Evolutionary conservation across 164 flowering plant species (phyloP).

Genomic region (Berberis thunbergii): DNA sequence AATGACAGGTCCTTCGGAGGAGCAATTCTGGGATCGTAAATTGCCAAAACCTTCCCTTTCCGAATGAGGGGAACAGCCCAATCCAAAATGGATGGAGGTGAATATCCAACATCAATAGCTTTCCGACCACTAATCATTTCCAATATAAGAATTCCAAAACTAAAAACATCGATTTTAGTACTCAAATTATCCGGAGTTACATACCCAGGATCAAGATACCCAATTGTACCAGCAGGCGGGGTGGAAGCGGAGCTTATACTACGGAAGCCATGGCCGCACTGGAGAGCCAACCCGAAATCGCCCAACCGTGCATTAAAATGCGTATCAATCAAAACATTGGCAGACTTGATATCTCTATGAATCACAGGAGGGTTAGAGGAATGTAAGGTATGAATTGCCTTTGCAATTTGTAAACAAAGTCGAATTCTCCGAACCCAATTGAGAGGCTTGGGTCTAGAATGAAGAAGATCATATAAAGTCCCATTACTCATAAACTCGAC

Average conservation of each 20-base stretch:
- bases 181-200: slow-evolving; percentile 84
- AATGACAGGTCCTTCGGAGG: slow-evolving; percentile 60
- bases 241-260: slow-evolving; percentile 52
- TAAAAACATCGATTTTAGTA: slow-evolving; percentile 85
- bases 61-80: slow-evolving; percentile 89
- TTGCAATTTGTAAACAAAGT: slow-evolving; percentile 74
- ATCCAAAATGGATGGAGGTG: slow-evolving; percentile 87
- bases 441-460: slow-evolving; percentile 36
- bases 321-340: slow-evolving; percentile 72
- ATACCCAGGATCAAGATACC: slow-evolving; percentile 86
- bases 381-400: slow-evolving; percentile 64
- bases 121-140: slow-evolving; percentile 92
- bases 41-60: slow-evolving; percentile 50
- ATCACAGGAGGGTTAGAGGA: slow-evolving; percentile 65
- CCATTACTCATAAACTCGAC: slow-evolving; percentile 95
- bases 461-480: slow-evolving; percentile 64
- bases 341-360: slow-evolving; percentile 85
- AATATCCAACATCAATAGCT: slow-evolving; percentile 73
- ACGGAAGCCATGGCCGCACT: slow-evolving; percentile 31
- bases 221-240: slow-evolving; percentile 93
- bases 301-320: slow-evolving; percentile 74
- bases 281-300: slow-evolving; percentile 78
- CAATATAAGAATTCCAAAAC: slow-evolving; percentile 82
- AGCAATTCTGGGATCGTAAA: slow-evolving; percentile 63
- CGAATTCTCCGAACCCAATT: slow-evolving; percentile 72